Evolutionary conservation across 2,329 filamentous ascomycete genomes (phyloP).

Genomic region (Hymenoscyphus albidus): DNA sequence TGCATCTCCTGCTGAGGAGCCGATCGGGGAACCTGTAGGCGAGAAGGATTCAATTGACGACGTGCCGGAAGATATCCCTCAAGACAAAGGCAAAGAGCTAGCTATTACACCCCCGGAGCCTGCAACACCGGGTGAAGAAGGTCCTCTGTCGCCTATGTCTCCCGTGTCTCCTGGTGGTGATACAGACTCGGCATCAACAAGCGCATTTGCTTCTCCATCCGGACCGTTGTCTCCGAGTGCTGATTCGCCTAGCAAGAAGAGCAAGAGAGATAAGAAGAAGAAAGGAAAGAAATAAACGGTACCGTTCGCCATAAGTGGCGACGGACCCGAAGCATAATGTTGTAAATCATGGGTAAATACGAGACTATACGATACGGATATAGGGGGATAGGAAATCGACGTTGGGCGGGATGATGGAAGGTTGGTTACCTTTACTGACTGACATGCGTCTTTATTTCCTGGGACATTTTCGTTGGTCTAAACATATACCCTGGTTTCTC

Average conservation of each 20-base stretch:
- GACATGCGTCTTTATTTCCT: neutral
- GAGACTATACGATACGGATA: neutral
- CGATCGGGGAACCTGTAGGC: neutral
- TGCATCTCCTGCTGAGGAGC: neutral
- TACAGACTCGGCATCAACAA: conserved; percentile 11
- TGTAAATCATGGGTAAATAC: neutral
- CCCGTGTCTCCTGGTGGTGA: neutral
- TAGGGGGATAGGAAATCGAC: neutral
- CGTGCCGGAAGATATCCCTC: conserved; percentile 1
- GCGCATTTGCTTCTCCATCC: conserved; percentile 12
- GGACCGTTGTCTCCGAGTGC: conserved; percentile 1
- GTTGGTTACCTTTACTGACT: neutral
- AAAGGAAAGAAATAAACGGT: conserved; percentile 19
- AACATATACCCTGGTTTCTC: neutral
- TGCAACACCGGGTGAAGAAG: neutral
- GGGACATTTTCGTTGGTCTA: neutral
- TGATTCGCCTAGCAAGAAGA: neutral
- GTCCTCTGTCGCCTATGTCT: neutral
- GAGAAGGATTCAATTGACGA: neutral
- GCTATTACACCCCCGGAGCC: neutral
- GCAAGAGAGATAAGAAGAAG: conserved; percentile 19
- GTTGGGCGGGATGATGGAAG: neutral
- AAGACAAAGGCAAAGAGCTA: neutral
- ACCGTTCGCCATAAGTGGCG: conserved; percentile 13
- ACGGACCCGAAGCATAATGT: conserved; percentile 12